phyloP scores from a whole-genome alignment of 2,329 filamentous ascomycete species.

The Endoconidiophora laricicola region DNA sequence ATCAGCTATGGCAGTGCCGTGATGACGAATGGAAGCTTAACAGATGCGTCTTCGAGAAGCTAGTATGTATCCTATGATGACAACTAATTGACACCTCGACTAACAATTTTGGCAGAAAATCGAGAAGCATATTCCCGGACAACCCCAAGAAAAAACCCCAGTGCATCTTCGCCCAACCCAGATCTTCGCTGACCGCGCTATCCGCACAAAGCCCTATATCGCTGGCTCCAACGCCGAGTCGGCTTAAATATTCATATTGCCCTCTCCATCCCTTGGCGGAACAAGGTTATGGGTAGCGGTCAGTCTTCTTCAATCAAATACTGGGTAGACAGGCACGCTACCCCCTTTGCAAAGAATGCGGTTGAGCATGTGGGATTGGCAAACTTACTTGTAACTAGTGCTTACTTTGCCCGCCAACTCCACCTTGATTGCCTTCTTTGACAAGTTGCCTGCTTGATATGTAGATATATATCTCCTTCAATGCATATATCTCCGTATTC shows the following conservation, averaged over 20 bases:
- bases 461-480: no score
- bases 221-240: conserved; percentile 20
- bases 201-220: conserved; percentile 28
- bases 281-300: no score
- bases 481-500: no score
- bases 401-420: no score
- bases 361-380: no score
- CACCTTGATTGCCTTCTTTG: no score
- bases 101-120: conserved; percentile 41
- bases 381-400: no score
- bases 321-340: no score
- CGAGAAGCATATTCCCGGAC: conserved; percentile 63
- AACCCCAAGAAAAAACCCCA: conserved; percentile 51
- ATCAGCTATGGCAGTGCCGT: conserved; percentile 92
- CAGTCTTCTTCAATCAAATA: no score
- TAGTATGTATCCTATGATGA: conserved; percentile 44
- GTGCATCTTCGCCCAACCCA: conserved; percentile 55
- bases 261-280: no score
- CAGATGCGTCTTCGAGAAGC: conserved; percentile 86
- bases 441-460: no score
- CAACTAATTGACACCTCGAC: neutral
- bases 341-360: no score
- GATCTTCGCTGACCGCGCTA: conserved; percentile 40
- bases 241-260: neutral
- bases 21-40: conserved; percentile 78